These are phyloP conservation scores for Phanerodontia chrysosporium DNA, from an alignment of 768 basidiomycete genomes.

Conservation along the genomic window DNA sequence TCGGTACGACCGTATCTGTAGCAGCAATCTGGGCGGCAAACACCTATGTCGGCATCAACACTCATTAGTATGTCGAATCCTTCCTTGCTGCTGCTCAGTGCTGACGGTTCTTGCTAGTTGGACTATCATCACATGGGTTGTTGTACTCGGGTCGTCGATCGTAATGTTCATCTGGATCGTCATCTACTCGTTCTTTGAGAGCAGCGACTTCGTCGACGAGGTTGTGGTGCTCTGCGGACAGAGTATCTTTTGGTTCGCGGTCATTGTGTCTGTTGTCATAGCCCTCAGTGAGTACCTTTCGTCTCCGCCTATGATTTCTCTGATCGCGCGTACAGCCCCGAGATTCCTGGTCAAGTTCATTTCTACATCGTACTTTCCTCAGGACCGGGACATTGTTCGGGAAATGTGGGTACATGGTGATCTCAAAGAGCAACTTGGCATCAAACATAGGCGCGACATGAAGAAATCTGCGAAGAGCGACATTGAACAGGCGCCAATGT, in stretches of 20 bases:
- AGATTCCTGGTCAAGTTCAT: constrained; percentile 77
- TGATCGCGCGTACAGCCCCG: constrained; percentile 51
- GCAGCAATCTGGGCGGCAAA: constrained; percentile 88
- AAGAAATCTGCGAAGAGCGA: constrained; percentile 38
- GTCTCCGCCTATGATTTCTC: not conserved
- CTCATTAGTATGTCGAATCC: constrained; percentile 64
- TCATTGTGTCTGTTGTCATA: constrained; percentile 63
- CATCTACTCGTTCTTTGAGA: constrained; percentile 79
- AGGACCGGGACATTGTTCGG: constrained; percentile 87
- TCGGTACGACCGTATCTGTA: constrained; percentile 88
- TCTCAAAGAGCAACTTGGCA: constrained; percentile 76
- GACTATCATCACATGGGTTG: constrained; percentile 82
- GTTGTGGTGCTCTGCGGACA: constrained; percentile 71
- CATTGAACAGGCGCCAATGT: constrained; percentile 70
- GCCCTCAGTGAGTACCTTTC: constrained; percentile 59
- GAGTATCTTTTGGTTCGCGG: constrained; percentile 79
- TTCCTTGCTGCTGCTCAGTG: constrained; percentile 10
- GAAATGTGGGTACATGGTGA: constrained; percentile 88
- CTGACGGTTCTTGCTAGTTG: constrained; percentile 42
- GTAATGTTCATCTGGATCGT: constrained; percentile 86
- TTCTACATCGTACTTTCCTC: constrained; percentile 65
- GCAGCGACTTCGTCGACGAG: constrained; percentile 69
- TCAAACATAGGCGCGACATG: constrained; percentile 52
- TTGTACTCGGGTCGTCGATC: constrained; percentile 74
- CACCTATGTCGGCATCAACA: constrained; percentile 85